Percentiles rank a stretch among this genome's conserved stretches.
phyloP scores from a whole-genome alignment of 179 eudicot species.

The Camellia oleifera region DNA sequence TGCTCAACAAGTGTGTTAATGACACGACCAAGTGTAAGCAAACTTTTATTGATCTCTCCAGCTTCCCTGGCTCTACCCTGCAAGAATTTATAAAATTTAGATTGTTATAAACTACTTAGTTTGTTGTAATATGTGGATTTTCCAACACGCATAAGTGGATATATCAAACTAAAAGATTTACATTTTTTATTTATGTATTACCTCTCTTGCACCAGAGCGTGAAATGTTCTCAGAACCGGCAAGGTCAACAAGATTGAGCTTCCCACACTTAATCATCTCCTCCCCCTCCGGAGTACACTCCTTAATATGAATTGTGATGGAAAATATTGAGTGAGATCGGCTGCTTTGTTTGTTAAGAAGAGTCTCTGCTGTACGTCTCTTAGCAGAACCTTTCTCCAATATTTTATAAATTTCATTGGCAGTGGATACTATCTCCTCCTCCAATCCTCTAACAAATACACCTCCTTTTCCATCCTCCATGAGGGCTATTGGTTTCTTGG shows the following conservation, averaged over 20 bases:
- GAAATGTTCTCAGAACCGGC: slow-evolving; percentile 99
- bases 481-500: slow-evolving; percentile 89
- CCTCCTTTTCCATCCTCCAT: slow-evolving; percentile 99
- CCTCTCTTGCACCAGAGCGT: slow-evolving; percentile 97
- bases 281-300: slow-evolving; percentile 95
- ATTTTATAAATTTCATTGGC: slow-evolving; percentile 92
- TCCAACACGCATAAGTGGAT: neutral
- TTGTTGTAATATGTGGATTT: neutral
- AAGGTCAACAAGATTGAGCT: slow-evolving; percentile 96
- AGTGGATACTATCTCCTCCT: slow-evolving; percentile 83
- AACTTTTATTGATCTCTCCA: slow-evolving; percentile 96
- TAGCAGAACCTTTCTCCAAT: slow-evolving; percentile 88
- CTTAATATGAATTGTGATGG: slow-evolving; percentile 89
- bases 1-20: slow-evolving; percentile 94
- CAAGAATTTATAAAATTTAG: neutral
- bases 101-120: neutral
- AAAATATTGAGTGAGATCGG: slow-evolving; percentile 97
- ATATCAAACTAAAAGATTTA: neutral
- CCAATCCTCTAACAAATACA: slow-evolving; percentile 87
- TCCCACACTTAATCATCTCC: slow-evolving; percentile 92
- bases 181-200: slow-evolving; percentile 17
- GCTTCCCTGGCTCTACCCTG: slow-evolving; percentile 98
- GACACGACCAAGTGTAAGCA: slow-evolving; percentile 94
- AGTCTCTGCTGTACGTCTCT: slow-evolving; percentile 92
- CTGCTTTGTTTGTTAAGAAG: slow-evolving; percentile 97